Evolutionary conservation across 768 basidiomycete species (phyloP), one percentile per base, ranked within the genome.

Genomic region (Pholiota molesta): DNA sequence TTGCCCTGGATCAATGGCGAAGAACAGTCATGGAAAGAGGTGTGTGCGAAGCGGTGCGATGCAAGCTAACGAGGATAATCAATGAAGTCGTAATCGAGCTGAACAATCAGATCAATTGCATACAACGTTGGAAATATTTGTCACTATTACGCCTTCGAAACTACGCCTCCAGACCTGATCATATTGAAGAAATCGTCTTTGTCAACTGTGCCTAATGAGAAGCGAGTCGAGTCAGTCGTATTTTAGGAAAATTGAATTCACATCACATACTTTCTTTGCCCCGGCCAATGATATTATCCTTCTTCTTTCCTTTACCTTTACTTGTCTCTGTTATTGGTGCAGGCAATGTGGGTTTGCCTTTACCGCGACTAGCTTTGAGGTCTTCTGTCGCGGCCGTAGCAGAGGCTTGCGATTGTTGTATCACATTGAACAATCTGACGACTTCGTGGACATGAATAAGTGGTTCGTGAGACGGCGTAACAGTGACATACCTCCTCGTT

Each of bases 351-450:
- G 91, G 86, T 68, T 90, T 94, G 26, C 92, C 91, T 21, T 84
- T 81, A 4, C 92, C 92, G 67, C 89, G 81, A 31, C 80, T 72
- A 11, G 81, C 77, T 75, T 90, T 91, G 59, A 80, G 70, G 60
- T 86, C 83, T 69, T 87, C 86, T 23, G 79, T 82, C 11, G 82
- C 81, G 5, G 73, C 79, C 10, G 81, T 72, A 1, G 83, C 78
- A 13, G 81, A 82, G 28, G 81, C 77, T 68, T 95, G 93, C 19
- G 91, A 88, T 65, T 92, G 90, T 64, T 94, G 93, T 53, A 95
- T 91, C 4, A 84, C 86, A 67, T 95, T 95, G 78, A 95, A 95
- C 16, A 95, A 77, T 69, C 90, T 87, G n/a, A 95, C 92, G 51
- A 95, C 93, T 85, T 39, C 10, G 54, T 45, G 52, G 23, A 52